These are phyloP conservation scores for Auriscalpium vulgare DNA, from an alignment of 768 basidiomycete genomes.

Conservation along the genomic window DNA sequence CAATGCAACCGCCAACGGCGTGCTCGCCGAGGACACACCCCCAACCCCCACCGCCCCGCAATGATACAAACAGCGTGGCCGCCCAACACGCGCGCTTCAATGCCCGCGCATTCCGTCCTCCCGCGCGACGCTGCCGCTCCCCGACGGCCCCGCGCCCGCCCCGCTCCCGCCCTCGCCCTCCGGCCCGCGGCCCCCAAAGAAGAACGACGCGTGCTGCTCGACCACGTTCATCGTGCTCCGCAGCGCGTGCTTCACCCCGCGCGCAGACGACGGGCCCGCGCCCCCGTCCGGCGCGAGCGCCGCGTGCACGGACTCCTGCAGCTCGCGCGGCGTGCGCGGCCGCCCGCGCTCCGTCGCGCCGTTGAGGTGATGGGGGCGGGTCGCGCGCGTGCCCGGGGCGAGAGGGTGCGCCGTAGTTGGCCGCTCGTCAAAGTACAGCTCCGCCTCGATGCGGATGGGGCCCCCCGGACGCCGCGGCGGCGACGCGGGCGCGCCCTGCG, in stretches of 20 bases:
- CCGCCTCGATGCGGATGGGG: background rate
- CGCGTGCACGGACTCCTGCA: constrained; percentile 33
- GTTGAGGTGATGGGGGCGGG: constrained; percentile 5
- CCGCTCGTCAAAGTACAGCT: background rate
- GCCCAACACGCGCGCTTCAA: background rate
- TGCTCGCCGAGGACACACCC: background rate
- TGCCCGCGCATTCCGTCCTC: constrained; percentile 9
- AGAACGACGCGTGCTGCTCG: constrained; percentile 58
- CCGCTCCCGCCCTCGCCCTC: constrained; percentile 11
- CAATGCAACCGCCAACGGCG: background rate
- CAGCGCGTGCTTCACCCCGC: constrained; percentile 57
- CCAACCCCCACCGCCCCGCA: background rate
- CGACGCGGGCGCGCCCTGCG: too few species aligned
- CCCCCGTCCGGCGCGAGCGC: constrained; percentile 14
- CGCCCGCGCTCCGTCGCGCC: constrained; percentile 31
- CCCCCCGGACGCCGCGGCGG: background rate
- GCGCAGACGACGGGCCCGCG: background rate
- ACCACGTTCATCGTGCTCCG: constrained; percentile 63
- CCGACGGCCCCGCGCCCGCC: background rate
- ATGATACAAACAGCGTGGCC: too few species aligned
- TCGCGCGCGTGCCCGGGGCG: background rate
- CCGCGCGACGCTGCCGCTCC: background rate
- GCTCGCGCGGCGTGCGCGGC: constrained; percentile 28
- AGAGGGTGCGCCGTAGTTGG: background rate
- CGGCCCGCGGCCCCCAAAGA: constrained; percentile 53